A percentile compares a stretch with the other conserved stretches of the same genome.
These are phyloP conservation scores for Xylaria scruposa DNA, from an alignment of 495 filamentous ascomycete genomes.

Conservation along the genomic window DNA sequence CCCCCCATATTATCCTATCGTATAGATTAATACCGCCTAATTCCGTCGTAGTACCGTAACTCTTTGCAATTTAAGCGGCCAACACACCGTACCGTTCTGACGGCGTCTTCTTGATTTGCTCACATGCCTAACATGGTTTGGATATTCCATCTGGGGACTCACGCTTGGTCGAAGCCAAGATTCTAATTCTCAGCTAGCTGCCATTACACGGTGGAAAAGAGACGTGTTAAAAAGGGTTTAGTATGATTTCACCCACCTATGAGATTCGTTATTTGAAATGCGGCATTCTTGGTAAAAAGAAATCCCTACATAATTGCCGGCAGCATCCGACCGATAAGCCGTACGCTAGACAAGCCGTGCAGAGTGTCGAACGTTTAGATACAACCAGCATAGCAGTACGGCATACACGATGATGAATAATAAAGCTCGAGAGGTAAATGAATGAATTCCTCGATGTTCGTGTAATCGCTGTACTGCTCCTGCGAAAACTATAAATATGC, in stretches of 20 bases:
- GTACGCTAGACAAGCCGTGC: background rate
- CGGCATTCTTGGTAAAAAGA: background rate
- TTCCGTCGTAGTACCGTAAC: background rate
- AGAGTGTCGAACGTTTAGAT: background rate
- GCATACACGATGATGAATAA: background rate
- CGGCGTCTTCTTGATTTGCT: background rate
- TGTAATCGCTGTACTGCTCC: background rate
- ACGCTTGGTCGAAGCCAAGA: conserved; percentile 7
- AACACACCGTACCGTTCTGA: background rate
- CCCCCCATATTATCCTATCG: background rate
- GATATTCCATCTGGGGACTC: background rate
- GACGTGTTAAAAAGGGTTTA: background rate
- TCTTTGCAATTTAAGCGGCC: background rate
- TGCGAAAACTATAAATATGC: background rate
- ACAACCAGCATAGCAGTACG: background rate
- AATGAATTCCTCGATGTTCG: background rate
- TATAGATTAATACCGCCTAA: background rate
- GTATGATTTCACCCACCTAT: background rate
- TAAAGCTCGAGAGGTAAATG: background rate
- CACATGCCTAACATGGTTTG: conserved; percentile 23
- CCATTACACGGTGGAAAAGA: background rate
- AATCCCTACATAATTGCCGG: background rate
- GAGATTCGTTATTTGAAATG: background rate
- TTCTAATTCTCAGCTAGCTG: conserved; percentile 11
- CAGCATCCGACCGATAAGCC: conserved; percentile 20